Evolutionary conservation across 352 stramenopile species (phyloP), one percentile per base, ranked within the genome.

Genomic region (Phytophthora podocarpi): DNA sequence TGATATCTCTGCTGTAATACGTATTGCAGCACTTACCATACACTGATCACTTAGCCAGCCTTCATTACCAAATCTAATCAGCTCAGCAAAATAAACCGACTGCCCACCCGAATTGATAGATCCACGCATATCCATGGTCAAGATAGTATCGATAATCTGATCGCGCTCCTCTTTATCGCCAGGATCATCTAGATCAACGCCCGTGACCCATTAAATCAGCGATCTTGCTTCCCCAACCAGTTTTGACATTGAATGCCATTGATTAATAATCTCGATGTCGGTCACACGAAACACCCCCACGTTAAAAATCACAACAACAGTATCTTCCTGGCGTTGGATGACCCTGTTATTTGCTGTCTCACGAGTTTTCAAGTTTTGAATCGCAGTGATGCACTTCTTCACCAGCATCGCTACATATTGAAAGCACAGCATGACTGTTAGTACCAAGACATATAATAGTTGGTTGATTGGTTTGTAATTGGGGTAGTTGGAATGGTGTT

Each of bases 21-120:
- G 47, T 5, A 24, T 28, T 34, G 32, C 32, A 32, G 32, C 32
- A n/a, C n/a, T n/a, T 12, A 55, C 32, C 21, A 55, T 26, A 5
- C 47, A 45, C 21, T 32, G 32, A 12, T 55, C 47, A 18, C 32
- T 55, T 16, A 45, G 15, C 47, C 47, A 55, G 4, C 31, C 47
- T 45, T 55, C 13, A 12, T 45, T n/a, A 6, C 21, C 23, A 43
- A 55, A 36, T 28, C 47, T 16, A 26, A 32, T 18, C 0, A 55
- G 21, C 15, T 45, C 32, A 3, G 18, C 32, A 35, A 45, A 45
- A 16, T 34, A 5, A 4, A 55, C 32, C 2, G 28, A 16, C 20
- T 39, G 43, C 5, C n/a, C 43, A 18, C 43, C 27, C n/a, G n/a
- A 39, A 27, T 51, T 51, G n/a, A 51, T 26, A 4, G 43, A 27